Conservation (phyloP, 164 flowering plant species). For the Annona squamosa region DNA sequence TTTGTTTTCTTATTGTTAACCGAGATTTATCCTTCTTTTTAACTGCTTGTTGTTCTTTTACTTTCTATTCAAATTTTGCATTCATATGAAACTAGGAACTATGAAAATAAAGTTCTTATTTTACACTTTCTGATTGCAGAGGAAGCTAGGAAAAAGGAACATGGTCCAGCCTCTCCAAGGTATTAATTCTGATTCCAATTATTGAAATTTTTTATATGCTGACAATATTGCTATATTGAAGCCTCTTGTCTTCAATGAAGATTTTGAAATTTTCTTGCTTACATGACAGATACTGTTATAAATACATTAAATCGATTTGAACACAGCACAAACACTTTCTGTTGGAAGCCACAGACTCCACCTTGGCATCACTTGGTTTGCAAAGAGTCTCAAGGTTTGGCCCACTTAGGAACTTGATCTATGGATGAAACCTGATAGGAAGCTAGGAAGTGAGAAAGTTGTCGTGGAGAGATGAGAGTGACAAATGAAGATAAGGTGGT, state of each 20-base stretch:
- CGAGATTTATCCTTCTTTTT: no score
- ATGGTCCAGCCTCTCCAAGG: conserved; percentile 45
- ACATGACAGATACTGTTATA: neutral
- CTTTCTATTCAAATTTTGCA: no score
- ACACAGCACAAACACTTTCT: neutral
- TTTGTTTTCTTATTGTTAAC: no score
- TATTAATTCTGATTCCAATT: conserved; percentile 19
- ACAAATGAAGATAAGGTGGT: no score
- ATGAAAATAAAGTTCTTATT: neutral
- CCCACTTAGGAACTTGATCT: no score
- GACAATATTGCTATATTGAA: neutral
- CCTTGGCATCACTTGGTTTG: no score
- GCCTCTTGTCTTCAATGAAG: neutral
- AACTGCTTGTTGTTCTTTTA: no score
- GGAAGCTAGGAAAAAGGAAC: conserved; percentile 27
- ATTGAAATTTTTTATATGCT: neutral
- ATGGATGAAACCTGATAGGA: no score
- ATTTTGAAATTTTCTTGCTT: neutral
- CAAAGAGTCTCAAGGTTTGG: no score
- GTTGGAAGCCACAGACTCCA: neutral
- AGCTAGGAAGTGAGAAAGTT: no score
- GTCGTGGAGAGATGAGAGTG: no score
- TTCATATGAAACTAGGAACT: no score
- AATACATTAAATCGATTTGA: neutral
- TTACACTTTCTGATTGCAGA: conserved; percentile 28